Evolutionary conservation across 768 basidiomycete species (phyloP), one percentile per base, ranked within the genome.

Genomic region (Pleurotus sapidus): DNA sequence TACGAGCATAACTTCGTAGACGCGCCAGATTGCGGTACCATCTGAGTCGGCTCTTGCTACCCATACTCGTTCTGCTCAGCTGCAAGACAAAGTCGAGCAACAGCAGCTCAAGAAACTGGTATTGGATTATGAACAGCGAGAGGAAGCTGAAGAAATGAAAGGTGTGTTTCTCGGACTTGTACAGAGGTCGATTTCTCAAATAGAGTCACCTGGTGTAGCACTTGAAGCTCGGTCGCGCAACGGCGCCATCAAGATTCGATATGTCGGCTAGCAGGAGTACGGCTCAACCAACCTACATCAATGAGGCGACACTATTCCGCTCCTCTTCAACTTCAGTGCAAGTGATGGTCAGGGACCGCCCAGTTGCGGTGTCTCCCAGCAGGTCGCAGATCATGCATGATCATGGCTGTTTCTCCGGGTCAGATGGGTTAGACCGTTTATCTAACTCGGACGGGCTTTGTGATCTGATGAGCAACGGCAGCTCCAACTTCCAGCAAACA

Each of bases 91-190:
- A 72, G 93, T 92, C 5, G 97, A 99, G 68, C 96, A 98, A 64
- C 94, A 98, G 70, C 93, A 98, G 60, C 75, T 99, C 63, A 99
- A 99, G 76, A 85, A 88, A n/a, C 81, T 98, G 17, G 97, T 97
- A 3, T 81, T 96, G 53, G 83, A 93, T 68, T 95, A 93, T 61
- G 93, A 93, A 66, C 92, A 93, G 64, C 88, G 88, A 34, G 93
- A 93, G 70, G 92, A 93, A 72, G 88, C 82, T 3, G 90, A 92
- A 67, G 90, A 91, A 65, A 65, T 89, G 63, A 90, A 84, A 82
- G 89, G 90, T 88, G 55, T 42, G 61, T 56, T 30, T 39, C 25
- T 53, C 47, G 23, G 11, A 24, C 30, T 18, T 56, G 20, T 42
- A 50, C 7, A 53, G 6, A 6, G 24, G 42, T 48, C 9, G 25